Evolutionary conservation across 163 green algal species (phyloP).

Genomic region (Smithsoniella earleae): DNA sequence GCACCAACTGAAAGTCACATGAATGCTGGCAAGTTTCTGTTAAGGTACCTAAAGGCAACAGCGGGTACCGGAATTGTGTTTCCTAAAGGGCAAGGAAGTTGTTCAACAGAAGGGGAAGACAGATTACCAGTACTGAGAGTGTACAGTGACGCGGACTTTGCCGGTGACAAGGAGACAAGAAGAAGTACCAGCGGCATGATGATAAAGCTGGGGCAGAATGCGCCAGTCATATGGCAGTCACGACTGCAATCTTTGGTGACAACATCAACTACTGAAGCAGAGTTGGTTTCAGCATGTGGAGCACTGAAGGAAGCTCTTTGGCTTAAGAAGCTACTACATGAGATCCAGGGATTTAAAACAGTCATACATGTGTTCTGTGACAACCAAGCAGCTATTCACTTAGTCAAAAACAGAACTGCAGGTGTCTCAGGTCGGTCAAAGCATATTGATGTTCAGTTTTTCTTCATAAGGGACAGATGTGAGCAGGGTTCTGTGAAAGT

Average conservation of each 20-base stretch:
- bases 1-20: conserved; percentile 35
- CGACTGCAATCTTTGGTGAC: conserved; percentile 43
- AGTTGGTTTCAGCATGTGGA: conserved; percentile 44
- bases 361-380: conserved; percentile 31
- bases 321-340: conserved; percentile 36
- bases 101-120: too few species aligned
- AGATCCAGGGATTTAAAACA: conserved; percentile 27
- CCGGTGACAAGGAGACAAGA: conserved; percentile 32
- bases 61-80: conserved; percentile 32
- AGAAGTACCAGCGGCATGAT: conserved; percentile 38
- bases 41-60: conserved; percentile 38
- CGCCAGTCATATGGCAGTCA: conserved; percentile 39
- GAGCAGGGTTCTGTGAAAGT: background rate
- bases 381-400: conserved; percentile 35
- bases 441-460: background rate
- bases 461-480: background rate
- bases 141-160: conserved; percentile 44
- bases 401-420: conserved; percentile 32
- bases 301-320: conserved; percentile 40
- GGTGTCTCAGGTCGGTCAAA: background rate
- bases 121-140: conserved; percentile 26
- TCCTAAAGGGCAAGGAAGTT: background rate
- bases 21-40: conserved; percentile 34
- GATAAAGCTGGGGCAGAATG: conserved; percentile 31
- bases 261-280: conserved; percentile 41